Percentiles rank a stretch among this genome's conserved stretches.
These are phyloP conservation scores for Mycena pura DNA, from an alignment of 768 basidiomycete species.

Conservation along the genomic window DNA sequence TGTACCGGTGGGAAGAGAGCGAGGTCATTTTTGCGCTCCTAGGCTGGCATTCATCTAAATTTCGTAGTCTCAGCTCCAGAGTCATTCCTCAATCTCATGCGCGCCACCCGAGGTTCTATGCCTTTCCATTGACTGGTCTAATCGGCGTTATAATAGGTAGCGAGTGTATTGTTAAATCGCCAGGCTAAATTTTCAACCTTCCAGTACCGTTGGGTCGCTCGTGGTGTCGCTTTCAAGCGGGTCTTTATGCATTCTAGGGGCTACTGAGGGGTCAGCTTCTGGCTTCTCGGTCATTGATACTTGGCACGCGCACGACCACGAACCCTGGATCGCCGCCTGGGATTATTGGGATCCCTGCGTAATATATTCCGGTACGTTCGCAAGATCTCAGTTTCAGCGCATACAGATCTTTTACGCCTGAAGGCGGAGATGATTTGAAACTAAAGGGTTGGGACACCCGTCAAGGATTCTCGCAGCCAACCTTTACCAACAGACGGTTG, in stretches of 20 bases:
- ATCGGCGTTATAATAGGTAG: conserved; percentile 49
- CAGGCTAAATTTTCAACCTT: background rate
- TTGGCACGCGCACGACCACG: conserved; percentile 92
- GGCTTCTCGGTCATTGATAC: conserved; percentile 54
- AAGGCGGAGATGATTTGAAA: conserved; percentile 92
- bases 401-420: background rate
- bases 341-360: conserved; percentile 83
- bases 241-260: conserved; percentile 63
- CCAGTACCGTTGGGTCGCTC: conserved; percentile 61
- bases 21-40: conserved; percentile 41
- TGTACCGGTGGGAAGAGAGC: conserved; percentile 61
- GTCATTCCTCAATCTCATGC: conserved; percentile 53
- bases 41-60: background rate
- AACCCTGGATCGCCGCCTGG: conserved; percentile 95
- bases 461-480: conserved; percentile 61
- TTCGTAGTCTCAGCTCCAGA: conserved; percentile 46
- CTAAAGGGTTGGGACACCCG: conserved; percentile 93
- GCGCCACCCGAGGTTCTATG: conserved; percentile 69
- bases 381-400: background rate
- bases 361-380: conserved; percentile 78
- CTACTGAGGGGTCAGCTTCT: conserved; percentile 43
- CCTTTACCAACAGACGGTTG: conserved; percentile 77
- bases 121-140: conserved; percentile 94
- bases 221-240: conserved; percentile 88
- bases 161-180: background rate